Percentiles rank a stretch among this genome's conserved stretches.
phyloP scores from a whole-genome alignment of 805 yeast genomes.

The Candida montana region DNA sequence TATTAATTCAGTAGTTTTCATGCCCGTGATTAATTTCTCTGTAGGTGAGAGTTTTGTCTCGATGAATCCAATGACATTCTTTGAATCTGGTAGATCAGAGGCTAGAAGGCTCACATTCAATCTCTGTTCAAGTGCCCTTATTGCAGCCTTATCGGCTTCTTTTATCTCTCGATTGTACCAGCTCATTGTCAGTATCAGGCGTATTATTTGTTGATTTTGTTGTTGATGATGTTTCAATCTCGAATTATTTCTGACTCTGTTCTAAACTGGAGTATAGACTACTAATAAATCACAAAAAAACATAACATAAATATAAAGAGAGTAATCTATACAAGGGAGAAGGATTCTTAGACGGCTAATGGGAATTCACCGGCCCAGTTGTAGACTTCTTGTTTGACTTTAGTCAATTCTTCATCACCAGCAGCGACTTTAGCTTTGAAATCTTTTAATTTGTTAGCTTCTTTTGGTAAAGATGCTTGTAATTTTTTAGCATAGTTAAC shows the following conservation, averaged over 20 bases:
- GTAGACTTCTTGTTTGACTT: conserved; percentile 71
- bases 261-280: no score
- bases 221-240: no score
- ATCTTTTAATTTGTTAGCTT: conserved; percentile 93
- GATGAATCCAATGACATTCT: conserved; percentile 3
- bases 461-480: conserved; percentile 79
- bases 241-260: no score
- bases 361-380: conserved; percentile 92
- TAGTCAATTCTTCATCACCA: conserved; percentile 63
- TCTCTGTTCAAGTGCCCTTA: background rate
- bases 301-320: background rate
- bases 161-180: no score
- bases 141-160: no score
- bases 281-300: background rate
- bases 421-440: conserved; percentile 78
- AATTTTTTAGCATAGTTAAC: conserved; percentile 51
- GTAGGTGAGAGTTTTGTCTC: background rate
- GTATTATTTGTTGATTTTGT: no score
- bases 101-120: no score
- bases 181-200: no score
- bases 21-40: conserved; percentile 36
- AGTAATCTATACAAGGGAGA: background rate
- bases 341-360: conserved; percentile 41
- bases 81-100: background rate
- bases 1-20: conserved; percentile 27